A percentile compares a stretch with the other conserved stretches of the same genome.
phyloP scores from a whole-genome alignment of 352 stramenopile species.

The Phytophthora boehmeriae region DNA sequence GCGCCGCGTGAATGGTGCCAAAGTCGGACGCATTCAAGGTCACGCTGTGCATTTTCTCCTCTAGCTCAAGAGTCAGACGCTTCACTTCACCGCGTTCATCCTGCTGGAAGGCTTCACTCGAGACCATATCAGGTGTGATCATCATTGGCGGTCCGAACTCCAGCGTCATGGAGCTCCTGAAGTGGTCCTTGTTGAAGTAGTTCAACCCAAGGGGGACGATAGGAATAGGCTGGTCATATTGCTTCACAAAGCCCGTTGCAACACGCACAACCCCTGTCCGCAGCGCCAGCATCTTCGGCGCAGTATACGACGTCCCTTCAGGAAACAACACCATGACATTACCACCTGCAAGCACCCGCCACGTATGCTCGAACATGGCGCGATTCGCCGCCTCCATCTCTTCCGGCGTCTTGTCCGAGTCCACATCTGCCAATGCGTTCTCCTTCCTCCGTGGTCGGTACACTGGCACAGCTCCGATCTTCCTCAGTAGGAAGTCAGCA shows the following conservation, averaged over 20 bases:
- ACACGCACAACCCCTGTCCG: constrained; percentile 78
- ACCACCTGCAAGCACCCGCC: constrained; percentile 54
- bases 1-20: constrained; percentile 59
- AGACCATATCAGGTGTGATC: constrained; percentile 53
- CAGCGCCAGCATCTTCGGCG: constrained; percentile 77
- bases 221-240: constrained; percentile 71
- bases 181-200: constrained; percentile 88
- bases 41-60: constrained; percentile 48
- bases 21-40: constrained; percentile 73
- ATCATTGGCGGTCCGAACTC: constrained; percentile 71
- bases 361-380: constrained; percentile 82
- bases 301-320: constrained; percentile 82
- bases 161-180: constrained; percentile 72
- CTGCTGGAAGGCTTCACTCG: constrained; percentile 44
- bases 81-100: constrained; percentile 56
- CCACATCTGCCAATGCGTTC: constrained; percentile 56
- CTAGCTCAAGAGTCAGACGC: constrained; percentile 48
- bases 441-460: constrained; percentile 58
- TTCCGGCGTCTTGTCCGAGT: constrained; percentile 67
- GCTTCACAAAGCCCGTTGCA: constrained; percentile 70
- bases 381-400: constrained; percentile 64
- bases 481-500: constrained; percentile 43
- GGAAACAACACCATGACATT: constrained; percentile 84
- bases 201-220: constrained; percentile 76
- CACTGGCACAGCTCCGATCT: constrained; percentile 68